Evolutionary conservation across 2,329 filamentous ascomycete genomes (phyloP), one percentile per base, ranked within the genome.

Genomic region (Fusarium torreyae): DNA sequence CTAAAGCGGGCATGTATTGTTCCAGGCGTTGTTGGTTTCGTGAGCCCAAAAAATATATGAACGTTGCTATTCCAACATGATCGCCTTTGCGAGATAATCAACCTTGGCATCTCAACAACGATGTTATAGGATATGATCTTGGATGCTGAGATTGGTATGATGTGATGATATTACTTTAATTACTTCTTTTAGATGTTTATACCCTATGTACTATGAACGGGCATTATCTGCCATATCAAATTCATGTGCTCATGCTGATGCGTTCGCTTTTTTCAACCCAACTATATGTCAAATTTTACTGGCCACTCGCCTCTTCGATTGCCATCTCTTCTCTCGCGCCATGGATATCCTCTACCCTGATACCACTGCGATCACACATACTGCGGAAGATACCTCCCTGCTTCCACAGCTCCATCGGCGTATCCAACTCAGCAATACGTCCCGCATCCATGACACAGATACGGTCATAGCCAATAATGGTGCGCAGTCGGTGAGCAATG

Each of bases 401-500:
- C 28, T 90, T 86, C 86, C 92, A 98, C 63, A 99, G 82, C 43
- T 83, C 85, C 42, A 91, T 76, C 3, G 96, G 96, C 15, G 87
- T 86, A 75, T 92, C 96, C 67, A 98, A 84, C 85, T 98, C 94
- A 1, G 92, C 93, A 75, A 99, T 98, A 17, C 82, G 81, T 1
- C 96, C 96, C 44, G 90, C 86, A 74, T 98, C 95, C 94, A 99
- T 97, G 72, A 99, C 96, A 75, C 94, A 95, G 77, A 99, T 97
- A 46, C 95, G 89, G 79, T 99, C 95, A 79, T 98, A 98, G 28
- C 91, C 90, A 66, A 98, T 91, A 68, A 99, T 97, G 1, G 96
- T 98, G 76, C 93, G 91, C 74, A 98, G 84, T 7, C 95, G 87
- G 80, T 98, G 95, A 7, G 95, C 95, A 77, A 98, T 98, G 80